phyloP scores from a whole-genome alignment of 2,329 filamentous ascomycete genomes.

The Didymella pomorum region DNA sequence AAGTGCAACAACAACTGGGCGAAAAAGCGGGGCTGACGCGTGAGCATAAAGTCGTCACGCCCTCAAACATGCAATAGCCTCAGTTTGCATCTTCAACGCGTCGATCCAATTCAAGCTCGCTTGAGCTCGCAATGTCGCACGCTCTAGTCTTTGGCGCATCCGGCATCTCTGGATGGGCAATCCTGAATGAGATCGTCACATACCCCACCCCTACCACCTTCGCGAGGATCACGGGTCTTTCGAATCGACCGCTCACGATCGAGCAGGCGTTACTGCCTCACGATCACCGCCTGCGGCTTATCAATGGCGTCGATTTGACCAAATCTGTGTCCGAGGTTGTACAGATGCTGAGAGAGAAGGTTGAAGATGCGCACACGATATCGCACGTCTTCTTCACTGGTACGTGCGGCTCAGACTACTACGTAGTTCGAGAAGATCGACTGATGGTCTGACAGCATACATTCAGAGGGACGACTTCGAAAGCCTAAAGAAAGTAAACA shows the following conservation, averaged over 20 bases:
- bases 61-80: no score
- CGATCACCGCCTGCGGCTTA: background rate
- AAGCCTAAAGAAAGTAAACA: no score
- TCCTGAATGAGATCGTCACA: conserved; percentile 4
- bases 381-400: background rate
- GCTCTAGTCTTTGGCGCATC: conserved; percentile 12
- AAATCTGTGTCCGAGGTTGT: background rate
- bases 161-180: conserved; percentile 10
- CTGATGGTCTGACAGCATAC: background rate
- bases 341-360: background rate
- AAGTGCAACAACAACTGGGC: no score
- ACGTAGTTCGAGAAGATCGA: no score
- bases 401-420: background rate
- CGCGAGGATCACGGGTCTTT: conserved; percentile 2
- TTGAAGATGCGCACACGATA: background rate
- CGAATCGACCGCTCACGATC: conserved; percentile 8
- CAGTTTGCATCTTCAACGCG: no score
- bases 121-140: conserved; percentile 1
- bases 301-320: background rate
- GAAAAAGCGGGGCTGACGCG: no score
- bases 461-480: no score
- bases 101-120: no score
- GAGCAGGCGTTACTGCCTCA: background rate
- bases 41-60: no score
- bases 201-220: conserved; percentile 6